Conservation (phyloP, 129 eudicot species). For the Escallonia rubra region DNA sequence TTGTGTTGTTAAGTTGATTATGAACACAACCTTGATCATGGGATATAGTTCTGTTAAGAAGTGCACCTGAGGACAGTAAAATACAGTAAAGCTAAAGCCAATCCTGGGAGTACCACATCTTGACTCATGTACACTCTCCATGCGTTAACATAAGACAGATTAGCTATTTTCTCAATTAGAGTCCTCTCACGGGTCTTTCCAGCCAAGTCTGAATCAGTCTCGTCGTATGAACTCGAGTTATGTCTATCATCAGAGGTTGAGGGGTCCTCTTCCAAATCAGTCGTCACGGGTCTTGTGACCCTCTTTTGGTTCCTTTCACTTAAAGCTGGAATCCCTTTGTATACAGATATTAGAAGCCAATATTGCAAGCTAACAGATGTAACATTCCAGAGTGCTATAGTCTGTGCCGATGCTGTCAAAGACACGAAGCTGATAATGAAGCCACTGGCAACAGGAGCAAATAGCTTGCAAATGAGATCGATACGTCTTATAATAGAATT, state of each 20-base stretch:
- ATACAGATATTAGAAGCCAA: conserved; percentile 81
- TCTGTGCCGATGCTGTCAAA: conserved; percentile 63
- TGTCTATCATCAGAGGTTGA: conserved; percentile 30
- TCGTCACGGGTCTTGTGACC: conserved; percentile 10
- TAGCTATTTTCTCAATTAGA: conserved; percentile 20
- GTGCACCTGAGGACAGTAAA: conserved; percentile 82
- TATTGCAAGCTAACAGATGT: conserved; percentile 67
- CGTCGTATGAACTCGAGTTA: conserved; percentile 8
- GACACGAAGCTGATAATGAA: conserved; percentile 88
- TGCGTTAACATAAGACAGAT: conserved; percentile 41
- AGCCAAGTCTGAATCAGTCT: conserved; percentile 9
- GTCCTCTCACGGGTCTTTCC: conserved; percentile 11
- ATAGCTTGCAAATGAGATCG: conserved; percentile 69
- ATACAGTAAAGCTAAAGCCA: conserved; percentile 74
- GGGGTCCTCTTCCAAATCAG: conserved; percentile 31
- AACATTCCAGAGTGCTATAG: conserved; percentile 64
- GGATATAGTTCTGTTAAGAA: too few species aligned
- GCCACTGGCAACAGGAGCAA: conserved; percentile 81
- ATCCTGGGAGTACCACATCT: conserved; percentile 86
- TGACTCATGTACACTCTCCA: conserved; percentile 78
- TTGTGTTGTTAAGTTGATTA: too few species aligned
- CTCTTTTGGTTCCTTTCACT: conserved; percentile 47
- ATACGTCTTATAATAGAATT: conserved; percentile 79
- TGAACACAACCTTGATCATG: too few species aligned
- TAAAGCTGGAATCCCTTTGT: conserved; percentile 65